A percentile compares a stretch with the other conserved stretches of the same genome.
phyloP scores from a whole-genome alignment of 2,329 filamentous ascomycete genomes.

The Trichophyton rubrum region DNA sequence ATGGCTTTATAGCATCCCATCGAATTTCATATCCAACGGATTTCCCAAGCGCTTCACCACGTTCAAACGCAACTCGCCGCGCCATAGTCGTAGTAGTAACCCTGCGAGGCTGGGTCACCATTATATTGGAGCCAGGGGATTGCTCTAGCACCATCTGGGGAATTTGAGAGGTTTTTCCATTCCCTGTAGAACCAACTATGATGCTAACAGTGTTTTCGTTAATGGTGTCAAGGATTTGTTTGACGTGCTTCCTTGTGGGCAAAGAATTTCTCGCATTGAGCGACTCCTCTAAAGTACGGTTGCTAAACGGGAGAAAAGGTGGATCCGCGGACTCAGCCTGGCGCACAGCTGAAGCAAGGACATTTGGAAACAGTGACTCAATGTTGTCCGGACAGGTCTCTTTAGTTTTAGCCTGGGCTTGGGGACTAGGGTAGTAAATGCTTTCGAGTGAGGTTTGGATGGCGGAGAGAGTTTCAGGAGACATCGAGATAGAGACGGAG shows the following conservation, averaged over 20 bases:
- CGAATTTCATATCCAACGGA: constrained; percentile 38
- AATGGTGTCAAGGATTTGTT: not conserved
- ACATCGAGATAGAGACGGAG: not conserved
- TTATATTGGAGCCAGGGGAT: constrained; percentile 34
- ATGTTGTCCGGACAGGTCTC: not conserved
- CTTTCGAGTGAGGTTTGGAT: not conserved
- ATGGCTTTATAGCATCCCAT: constrained; percentile 28
- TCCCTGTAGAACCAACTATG: constrained; percentile 36
- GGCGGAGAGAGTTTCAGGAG: not conserved
- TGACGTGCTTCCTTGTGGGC: not conserved
- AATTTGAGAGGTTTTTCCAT: constrained; percentile 37
- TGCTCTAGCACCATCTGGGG: constrained; percentile 43
- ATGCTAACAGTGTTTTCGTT: constrained; percentile 32
- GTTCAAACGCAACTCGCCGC: constrained; percentile 35
- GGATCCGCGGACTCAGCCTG: not conserved
- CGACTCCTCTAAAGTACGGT: not conserved
- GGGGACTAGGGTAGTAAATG: not conserved
- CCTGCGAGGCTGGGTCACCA: constrained; percentile 40
- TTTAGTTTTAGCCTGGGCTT: not conserved
- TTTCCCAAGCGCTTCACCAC: constrained; percentile 29
- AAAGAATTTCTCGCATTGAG: not conserved
- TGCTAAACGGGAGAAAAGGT: not conserved
- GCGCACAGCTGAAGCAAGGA: not conserved
- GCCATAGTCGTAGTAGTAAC: constrained; percentile 39
- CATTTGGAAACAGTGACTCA: not conserved